Percentiles rank a stretch among this genome's conserved stretches.
phyloP scores from a whole-genome alignment of 2,329 filamentous ascomycete genomes.

The Penicillium brasilianum region DNA sequence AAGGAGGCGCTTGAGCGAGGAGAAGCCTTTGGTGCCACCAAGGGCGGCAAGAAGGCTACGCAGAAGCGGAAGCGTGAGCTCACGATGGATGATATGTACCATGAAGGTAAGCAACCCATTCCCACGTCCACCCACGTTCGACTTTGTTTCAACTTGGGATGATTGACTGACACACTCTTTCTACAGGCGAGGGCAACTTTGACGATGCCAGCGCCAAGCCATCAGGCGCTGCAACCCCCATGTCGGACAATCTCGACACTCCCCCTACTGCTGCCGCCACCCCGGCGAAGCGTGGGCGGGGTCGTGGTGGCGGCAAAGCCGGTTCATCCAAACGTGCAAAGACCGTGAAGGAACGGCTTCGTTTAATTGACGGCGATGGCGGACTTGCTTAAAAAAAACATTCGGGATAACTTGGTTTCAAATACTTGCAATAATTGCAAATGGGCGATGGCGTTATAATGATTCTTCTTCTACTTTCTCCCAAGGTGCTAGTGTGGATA shows the following conservation, averaged over 20 bases:
- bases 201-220: slow-evolving; percentile 82
- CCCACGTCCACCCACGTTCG: background rate
- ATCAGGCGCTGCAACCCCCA: slow-evolving; percentile 84
- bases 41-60: slow-evolving; percentile 65
- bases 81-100: slow-evolving; percentile 94
- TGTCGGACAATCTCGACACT: slow-evolving; percentile 58
- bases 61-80: slow-evolving; percentile 65
- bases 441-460: slow-evolving; percentile 27
- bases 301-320: slow-evolving; percentile 58
- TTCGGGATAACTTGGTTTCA: slow-evolving; percentile 15
- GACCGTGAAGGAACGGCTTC: slow-evolving; percentile 58
- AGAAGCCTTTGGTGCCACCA: slow-evolving; percentile 64
- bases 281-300: slow-evolving; percentile 61
- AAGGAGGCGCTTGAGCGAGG: slow-evolving; percentile 76
- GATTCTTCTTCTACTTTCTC: slow-evolving; percentile 16
- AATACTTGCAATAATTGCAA: slow-evolving; percentile 25
- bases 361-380: slow-evolving; percentile 51
- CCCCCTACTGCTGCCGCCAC: slow-evolving; percentile 43
- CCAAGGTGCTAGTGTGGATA: slow-evolving; percentile 5
- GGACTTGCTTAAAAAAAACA: slow-evolving; percentile 36
- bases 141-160: background rate
- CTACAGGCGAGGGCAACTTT: slow-evolving; percentile 91
- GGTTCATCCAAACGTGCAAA: slow-evolving; percentile 65
- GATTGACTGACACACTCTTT: slow-evolving; percentile 15
- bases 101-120: slow-evolving; percentile 77